phyloP scores from a whole-genome alignment of 1,284 basidiomycete species.

The Tilletia caries region DNA sequence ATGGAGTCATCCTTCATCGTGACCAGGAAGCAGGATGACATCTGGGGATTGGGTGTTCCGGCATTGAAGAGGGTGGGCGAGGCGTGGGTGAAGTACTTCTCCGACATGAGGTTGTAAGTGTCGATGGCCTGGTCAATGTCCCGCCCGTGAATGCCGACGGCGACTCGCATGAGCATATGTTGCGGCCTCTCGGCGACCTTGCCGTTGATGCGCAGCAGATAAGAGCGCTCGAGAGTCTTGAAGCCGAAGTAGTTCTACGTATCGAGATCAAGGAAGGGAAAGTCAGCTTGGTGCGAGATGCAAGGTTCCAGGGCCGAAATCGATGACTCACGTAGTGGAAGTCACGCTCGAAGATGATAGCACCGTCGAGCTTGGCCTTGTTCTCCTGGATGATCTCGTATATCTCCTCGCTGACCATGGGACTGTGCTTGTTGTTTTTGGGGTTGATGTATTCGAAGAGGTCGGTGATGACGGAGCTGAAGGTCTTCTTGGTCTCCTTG shows the following conservation, averaged over 20 bases:
- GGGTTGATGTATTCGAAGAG: conserved; percentile 94
- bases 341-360: conserved; percentile 96
- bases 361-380: conserved; percentile 79
- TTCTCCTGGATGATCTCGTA: conserved; percentile 81
- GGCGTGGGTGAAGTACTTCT: conserved; percentile 84
- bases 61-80: conserved; percentile 99
- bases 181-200: conserved; percentile 96
- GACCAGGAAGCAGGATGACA: conserved; percentile 96
- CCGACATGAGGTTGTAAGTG: conserved; percentile 82
- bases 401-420: conserved; percentile 87
- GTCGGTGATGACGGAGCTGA: conserved; percentile 86
- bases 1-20: conserved; percentile 99
- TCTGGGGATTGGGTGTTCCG: conserved; percentile 89
- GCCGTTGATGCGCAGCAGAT: conserved; percentile 88
- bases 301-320: not conserved
- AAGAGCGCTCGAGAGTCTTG: conserved; percentile 98
- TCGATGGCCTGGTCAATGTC: conserved; percentile 86
- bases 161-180: conserved; percentile 99
- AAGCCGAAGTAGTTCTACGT: conserved; percentile 80
- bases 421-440: conserved; percentile 74
- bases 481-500: conserved; percentile 98
- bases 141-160: conserved; percentile 89
- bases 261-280: not conserved
- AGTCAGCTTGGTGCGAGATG: not conserved
- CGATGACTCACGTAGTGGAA: conserved; percentile 69